Conservation (phyloP, 345 rosid genomes). For the Lepidium africanum region DNA sequence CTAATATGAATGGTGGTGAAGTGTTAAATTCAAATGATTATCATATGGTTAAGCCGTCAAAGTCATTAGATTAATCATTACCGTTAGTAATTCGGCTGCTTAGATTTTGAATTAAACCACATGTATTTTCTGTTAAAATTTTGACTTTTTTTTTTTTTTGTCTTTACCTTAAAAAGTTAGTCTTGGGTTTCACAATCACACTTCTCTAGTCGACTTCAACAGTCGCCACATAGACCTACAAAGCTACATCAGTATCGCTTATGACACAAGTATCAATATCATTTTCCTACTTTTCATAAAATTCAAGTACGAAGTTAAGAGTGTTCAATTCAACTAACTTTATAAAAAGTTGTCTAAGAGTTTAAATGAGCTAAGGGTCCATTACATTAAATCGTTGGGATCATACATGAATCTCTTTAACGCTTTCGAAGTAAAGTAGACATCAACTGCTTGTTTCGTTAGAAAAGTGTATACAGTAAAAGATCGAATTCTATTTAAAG, state of each 20-base stretch:
- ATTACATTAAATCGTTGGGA: not conserved
- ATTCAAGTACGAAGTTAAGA: not conserved
- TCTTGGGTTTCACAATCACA: not conserved
- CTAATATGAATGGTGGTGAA: not conserved
- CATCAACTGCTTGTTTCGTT: not conserved
- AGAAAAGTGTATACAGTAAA: no score
- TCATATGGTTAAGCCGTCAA: no score
- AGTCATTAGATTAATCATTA: not conserved
- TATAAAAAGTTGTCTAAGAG: not conserved
- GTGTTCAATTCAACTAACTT: not conserved
- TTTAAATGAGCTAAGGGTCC: not conserved
- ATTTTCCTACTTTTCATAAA: not conserved
- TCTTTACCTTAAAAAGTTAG: not conserved
- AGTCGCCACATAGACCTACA: not conserved
- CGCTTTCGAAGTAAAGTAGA: not conserved
- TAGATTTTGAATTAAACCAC: not conserved
- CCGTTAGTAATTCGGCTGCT: not conserved
- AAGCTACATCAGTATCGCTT: not conserved
- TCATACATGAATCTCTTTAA: not conserved
- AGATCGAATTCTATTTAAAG: not conserved
- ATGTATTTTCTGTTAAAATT: not conserved
- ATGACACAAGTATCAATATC: conserved; percentile 1
- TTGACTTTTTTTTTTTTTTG: conserved; percentile 2
- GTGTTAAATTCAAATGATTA: not conserved
- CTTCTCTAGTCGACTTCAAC: conserved; percentile 15